A percentile compares a stretch with the other conserved stretches of the same genome.
phyloP scores from a whole-genome alignment of 2,329 filamentous ascomycete species.

The Colletotrichum somersetense region DNA sequence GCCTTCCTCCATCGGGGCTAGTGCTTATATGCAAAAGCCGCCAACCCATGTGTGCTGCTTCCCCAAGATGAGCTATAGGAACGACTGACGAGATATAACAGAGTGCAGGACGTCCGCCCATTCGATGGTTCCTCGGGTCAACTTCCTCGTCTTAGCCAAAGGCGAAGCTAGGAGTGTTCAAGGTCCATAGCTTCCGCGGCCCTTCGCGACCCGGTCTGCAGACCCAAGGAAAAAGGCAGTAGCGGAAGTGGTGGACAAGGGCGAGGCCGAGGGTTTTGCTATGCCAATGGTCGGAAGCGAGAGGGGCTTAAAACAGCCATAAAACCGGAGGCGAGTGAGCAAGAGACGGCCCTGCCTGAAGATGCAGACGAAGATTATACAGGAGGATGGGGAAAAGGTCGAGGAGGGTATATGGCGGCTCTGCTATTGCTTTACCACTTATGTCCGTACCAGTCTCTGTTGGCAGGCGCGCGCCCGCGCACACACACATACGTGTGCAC shows the following conservation, averaged over 20 bases:
- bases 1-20: neutral
- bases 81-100: neutral
- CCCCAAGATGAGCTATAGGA: neutral
- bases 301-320: slow-evolving; percentile 23
- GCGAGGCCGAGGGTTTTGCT: neutral
- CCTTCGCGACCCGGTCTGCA: neutral
- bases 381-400: neutral
- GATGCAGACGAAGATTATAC: slow-evolving; percentile 15
- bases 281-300: slow-evolving; percentile 15
- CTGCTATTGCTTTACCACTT: slow-evolving; percentile 37
- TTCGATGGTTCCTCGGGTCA: slow-evolving; percentile 15
- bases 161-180: neutral
- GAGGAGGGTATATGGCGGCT: slow-evolving; percentile 38
- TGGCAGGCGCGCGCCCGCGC: neutral
- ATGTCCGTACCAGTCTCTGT: neutral
- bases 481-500: neutral
- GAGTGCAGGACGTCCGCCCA: neutral
- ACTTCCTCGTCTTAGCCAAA: neutral
- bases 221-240: neutral
- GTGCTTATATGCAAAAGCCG: neutral
- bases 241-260: neutral
- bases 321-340: slow-evolving; percentile 15
- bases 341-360: slow-evolving; percentile 13
- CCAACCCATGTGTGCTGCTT: neutral
- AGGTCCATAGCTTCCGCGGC: slow-evolving; percentile 14